Evolutionary conservation across 2,329 filamentous ascomycete genomes (phyloP), one percentile per base, ranked within the genome.

Genomic region (Incumbomyces delicatus): DNA sequence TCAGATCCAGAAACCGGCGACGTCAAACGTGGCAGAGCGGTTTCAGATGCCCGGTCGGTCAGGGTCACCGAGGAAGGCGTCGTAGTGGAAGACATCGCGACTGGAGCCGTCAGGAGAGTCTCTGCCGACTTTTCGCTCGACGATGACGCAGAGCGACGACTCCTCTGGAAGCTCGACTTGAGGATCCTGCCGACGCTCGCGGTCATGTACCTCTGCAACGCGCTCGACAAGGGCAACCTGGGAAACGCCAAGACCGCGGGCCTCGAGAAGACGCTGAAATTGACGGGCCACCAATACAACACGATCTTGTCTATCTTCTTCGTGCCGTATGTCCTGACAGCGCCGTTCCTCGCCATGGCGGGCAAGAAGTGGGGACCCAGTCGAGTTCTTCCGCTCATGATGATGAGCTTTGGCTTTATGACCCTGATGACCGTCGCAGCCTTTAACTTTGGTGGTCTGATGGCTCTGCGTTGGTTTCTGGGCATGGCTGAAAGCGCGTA

Each of bases 231-330:
- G 54, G 65, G 66, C 32, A 75, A 75, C 52, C 57, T 75, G 33
- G 73, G 75, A 43, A 80, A 80, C 58, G 76, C 76, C 2, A 66
- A 80, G 58, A 80, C 77, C 0, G 74, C 67, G 44, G 71, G 71
- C 1, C 62, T 78, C 11, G 65, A 72, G 45, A 58, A 63, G 29
- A 60, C 63, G 57, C 65, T 86, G 16, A 61, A 75, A 29, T 80
- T 87, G 63, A 71, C 71, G 36, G 61, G 65, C 1, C 73, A 78
- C 52, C 74, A 85, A 59, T 85, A 87, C 66, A 86, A 85, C 59
- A 72, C 79, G 22, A 74, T 86, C 40, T 63, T 87, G 31, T 75
- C 73, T 43, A 79, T 88, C 53, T 88, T 88, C 69, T 88, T 84
- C 63, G 71, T 87, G 6, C 83, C 83, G 0, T 87, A 83, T 60